phyloP scores from a whole-genome alignment of 1,284 basidiomycete genomes.

The Microbotryum intermedium region DNA sequence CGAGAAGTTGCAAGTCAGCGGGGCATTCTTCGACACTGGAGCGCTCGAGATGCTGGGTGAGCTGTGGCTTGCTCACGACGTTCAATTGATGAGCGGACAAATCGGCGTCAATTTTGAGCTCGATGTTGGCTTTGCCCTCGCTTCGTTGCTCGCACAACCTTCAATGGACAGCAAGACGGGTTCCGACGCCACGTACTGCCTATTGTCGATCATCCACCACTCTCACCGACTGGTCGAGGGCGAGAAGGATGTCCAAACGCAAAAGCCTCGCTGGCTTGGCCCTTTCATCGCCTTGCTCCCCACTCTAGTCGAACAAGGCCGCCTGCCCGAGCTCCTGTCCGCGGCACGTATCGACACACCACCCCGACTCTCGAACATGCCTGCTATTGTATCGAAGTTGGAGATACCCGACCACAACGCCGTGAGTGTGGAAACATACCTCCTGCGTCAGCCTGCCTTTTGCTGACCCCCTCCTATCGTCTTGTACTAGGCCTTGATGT shows the following conservation, averaged over 20 bases:
- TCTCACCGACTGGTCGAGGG: not conserved
- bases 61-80: not conserved
- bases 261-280: slow-evolving; percentile 53
- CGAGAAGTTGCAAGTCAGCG: slow-evolving; percentile 50
- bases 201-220: not conserved
- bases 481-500: not conserved
- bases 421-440: not conserved
- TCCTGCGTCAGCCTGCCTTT: not conserved
- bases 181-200: slow-evolving; percentile 7
- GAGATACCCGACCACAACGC: not conserved
- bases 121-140: slow-evolving; percentile 70
- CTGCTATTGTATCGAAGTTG: not conserved
- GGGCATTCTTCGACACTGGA: slow-evolving; percentile 52
- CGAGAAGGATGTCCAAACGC: slow-evolving; percentile 43
- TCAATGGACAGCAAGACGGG: not conserved
- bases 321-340: slow-evolving; percentile 5
- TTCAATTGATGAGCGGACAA: slow-evolving; percentile 52
- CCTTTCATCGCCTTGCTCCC: slow-evolving; percentile 70
- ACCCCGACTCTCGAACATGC: not conserved
- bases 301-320: slow-evolving; percentile 45
- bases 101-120: slow-evolving; percentile 67
- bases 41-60: slow-evolving; percentile 47
- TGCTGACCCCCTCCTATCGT: not conserved
- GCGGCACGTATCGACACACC: not conserved
- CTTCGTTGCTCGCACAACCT: slow-evolving; percentile 69